Conservation (phyloP, 2,329 filamentous ascomycete genomes). For the Aspergillus bombycis region DNA sequence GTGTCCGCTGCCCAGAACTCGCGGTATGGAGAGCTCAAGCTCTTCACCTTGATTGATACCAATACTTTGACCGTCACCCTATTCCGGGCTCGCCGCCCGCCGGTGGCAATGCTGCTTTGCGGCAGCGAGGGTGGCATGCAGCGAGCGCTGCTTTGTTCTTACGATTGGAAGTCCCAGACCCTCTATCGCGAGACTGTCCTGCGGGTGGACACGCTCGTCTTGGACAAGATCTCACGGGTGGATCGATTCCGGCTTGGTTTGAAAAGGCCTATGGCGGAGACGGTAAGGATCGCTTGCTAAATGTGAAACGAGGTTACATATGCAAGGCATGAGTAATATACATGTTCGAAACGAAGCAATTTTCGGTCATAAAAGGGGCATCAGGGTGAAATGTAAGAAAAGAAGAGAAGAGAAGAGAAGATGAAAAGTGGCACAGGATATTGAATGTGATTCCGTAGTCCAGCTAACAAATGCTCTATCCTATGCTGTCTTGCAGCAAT, state of each 20-base stretch:
- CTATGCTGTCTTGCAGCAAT: not conserved
- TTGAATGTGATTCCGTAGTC: not conserved
- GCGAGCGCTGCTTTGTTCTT: constrained; percentile 50
- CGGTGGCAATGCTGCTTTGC: constrained; percentile 48
- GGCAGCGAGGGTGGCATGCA: constrained; percentile 52
- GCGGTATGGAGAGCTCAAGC: too few relatives aligned
- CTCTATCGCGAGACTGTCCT: constrained; percentile 42
- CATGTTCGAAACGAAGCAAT: too few relatives aligned
- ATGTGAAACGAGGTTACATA: too few relatives aligned
- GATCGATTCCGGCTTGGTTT: too few relatives aligned
- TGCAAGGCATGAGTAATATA: too few relatives aligned
- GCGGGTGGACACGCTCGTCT: constrained; percentile 37
- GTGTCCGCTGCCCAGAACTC: too few relatives aligned
- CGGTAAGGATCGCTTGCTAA: too few relatives aligned
- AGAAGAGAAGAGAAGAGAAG: not conserved
- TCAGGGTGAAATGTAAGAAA: not conserved
- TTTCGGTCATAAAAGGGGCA: too few relatives aligned
- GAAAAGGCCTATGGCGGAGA: too few relatives aligned
- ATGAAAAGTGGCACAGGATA: not conserved
- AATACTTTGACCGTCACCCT: constrained; percentile 17
- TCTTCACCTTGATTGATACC: too few relatives aligned
- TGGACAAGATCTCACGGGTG: too few relatives aligned
- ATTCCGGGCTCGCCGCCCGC: constrained; percentile 44
- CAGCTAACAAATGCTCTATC: constrained; percentile 2
- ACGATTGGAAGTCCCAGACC: constrained; percentile 44